Evolutionary conservation across 495 filamentous ascomycete species (phyloP), one percentile per base, ranked within the genome.

Genomic region (Mytilinidion resinicola): DNA sequence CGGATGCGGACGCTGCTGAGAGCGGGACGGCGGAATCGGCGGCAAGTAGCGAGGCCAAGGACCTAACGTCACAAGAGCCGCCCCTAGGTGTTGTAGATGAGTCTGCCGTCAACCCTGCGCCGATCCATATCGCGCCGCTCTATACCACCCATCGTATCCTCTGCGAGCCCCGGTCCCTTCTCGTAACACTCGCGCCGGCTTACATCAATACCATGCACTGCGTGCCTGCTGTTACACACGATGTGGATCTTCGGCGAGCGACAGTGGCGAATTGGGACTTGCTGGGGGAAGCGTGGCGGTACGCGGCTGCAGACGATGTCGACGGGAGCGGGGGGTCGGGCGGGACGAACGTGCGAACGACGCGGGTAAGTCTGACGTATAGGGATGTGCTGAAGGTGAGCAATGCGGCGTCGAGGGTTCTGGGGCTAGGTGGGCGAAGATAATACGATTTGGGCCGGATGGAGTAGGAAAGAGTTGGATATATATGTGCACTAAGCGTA

Each of bases 341-440:
- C 20, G 90, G 89, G 1, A 72, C 70, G 48, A 84, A 80, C 61
- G 64, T 78, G 62, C 80, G 93, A 51, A 71, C 74, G 62, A 88
- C 81, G 3, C 81, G 93, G 67, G 82, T 84, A 25, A 96, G 92
- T 71, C 76, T 97, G 61, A 98, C 93, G 9, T 97, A 90, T 77
- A 81, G 95, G 53, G 93, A 97, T 74, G 95, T 97, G 43, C 74
- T 90, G 56, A 92, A 87, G 69, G 90, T 96, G 46, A 85, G 85
- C 4, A 89, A 85, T 53, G 68, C 95, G 38, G 86, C 86, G 25
- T 81, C 77, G 10, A 63, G 56, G 38, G 60, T 67, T 15, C 36
- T 67, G 33, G 64, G 64, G 46, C 25, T 30, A 6, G 25, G 25
- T 30, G 25, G 25, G 25, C 25, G 25, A 6, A 2, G 25, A 30